Evolutionary conservation across 1,139 yeast genomes (phyloP), one percentile per base, ranked within the genome.

Genomic region (Lodderomyces metapsilosis): DNA sequence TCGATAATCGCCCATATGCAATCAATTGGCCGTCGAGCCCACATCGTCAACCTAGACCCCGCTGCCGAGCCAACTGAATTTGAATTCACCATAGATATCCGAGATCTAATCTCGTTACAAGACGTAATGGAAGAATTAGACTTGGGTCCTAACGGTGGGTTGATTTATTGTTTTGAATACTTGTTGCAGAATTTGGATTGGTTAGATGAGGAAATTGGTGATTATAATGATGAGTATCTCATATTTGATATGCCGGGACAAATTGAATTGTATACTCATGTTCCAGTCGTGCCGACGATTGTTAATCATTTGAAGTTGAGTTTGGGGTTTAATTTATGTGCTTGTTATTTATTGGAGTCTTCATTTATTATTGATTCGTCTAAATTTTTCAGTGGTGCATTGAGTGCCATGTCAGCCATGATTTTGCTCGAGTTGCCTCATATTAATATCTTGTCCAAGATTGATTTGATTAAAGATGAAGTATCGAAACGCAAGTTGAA

Each of bases 321-420:
- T 49, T 69, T 91, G 56, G 87, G 86, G 57, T 91, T 92, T 68
- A 86, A 82, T 48, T 66, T 94, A 18, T 92, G 98, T 70, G 97
- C 97, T 10, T 82, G 96, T 0, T 94, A 92, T 62, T 68, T 94
- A 38, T 66, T 94, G 48, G 98, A 94, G 59, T 95, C 98, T 1
- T 94, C 98, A 2, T 94, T 92, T 62, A 86, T 92, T 38, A 74
- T 92, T 45, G 98, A 92, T 59, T 75, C 82, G 38, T 79, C 96
- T 17, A 92, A 94, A 63, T 94, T 89, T 64, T 94, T 92, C 59
- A 85, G 95, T 37, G 98, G 98, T 2, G 95, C 96, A 0, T 71
- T 94, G 50, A 82, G 92, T 58, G 99, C 99, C 28, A 94, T 94
- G 98, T 84, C 95, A 22, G 96, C 98, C 1, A 94, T 94, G 99